phyloP scores from a whole-genome alignment of 2,329 filamentous ascomycete species.

The Phyllachora maydis region DNA sequence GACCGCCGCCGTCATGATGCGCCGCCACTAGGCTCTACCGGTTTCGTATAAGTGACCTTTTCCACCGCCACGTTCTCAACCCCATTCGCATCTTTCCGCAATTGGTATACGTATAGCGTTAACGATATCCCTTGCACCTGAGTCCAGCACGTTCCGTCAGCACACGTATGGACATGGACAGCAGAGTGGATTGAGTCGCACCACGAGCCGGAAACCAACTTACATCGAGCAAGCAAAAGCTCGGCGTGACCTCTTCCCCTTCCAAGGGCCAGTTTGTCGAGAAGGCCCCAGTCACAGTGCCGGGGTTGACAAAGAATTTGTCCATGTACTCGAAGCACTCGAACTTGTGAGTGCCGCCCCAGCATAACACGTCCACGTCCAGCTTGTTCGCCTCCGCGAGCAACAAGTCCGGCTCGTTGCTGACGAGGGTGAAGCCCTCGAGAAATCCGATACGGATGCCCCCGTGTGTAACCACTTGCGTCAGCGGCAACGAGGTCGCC shows the following conservation, averaged over 20 bases:
- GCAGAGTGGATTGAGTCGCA: too few relatives aligned
- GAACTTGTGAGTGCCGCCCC: constrained; percentile 46
- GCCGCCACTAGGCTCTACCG: constrained; percentile 33
- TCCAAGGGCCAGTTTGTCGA: constrained; percentile 34
- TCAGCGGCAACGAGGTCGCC: constrained; percentile 41
- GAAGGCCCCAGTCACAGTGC: constrained; percentile 44
- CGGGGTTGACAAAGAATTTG: constrained; percentile 54
- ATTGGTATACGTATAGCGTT: constrained; percentile 84
- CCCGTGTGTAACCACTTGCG: constrained; percentile 45
- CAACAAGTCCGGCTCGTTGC: constrained; percentile 43
- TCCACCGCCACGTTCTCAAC: constrained; percentile 65
- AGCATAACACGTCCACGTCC: constrained; percentile 49
- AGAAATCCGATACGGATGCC: constrained; percentile 44
- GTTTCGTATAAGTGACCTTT: constrained; percentile 73
- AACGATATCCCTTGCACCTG: constrained; percentile 92
- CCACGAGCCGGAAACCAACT: too few relatives aligned
- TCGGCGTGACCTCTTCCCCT: constrained; percentile 60
- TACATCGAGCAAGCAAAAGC: constrained; percentile 96
- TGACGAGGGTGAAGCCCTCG: constrained; percentile 48
- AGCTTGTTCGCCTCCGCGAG: constrained; percentile 47
- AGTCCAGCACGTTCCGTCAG: too few relatives aligned
- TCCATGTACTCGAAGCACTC: constrained; percentile 56
- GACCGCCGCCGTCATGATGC: too few relatives aligned
- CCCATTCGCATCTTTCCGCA: constrained; percentile 57
- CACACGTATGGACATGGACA: too few relatives aligned